phyloP scores from a whole-genome alignment of 2,329 filamentous ascomycete species.

The Colletotrichum theobromicola region DNA sequence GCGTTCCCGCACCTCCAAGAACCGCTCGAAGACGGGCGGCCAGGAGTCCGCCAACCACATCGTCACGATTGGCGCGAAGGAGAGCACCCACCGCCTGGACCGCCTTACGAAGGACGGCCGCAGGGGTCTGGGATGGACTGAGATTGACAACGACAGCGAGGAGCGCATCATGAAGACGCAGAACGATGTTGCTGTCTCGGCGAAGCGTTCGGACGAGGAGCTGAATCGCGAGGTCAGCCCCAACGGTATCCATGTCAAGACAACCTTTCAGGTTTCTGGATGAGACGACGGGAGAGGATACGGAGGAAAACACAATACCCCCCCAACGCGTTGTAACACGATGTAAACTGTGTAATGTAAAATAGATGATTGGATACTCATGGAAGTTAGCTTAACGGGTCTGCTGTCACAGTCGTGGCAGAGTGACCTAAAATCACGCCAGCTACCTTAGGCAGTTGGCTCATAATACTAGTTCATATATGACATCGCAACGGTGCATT shows the following conservation, averaged over 20 bases:
- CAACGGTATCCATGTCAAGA: background rate
- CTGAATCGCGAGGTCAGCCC: background rate
- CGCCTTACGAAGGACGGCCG: conserved; percentile 21
- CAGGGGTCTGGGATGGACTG: conserved; percentile 24
- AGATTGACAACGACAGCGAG: conserved; percentile 25
- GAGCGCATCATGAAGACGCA: conserved; percentile 21
- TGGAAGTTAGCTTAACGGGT: background rate
- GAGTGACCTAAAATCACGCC: background rate
- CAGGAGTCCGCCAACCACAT: conserved; percentile 17
- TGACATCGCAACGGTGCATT: background rate
- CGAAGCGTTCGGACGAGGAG: conserved; percentile 8
- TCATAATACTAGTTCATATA: background rate
- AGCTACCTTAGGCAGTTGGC: background rate
- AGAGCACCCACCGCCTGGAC: conserved; percentile 19
- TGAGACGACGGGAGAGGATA: background rate
- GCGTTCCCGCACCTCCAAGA: conserved; percentile 14
- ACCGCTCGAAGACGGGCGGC: background rate
- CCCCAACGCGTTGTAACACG: background rate
- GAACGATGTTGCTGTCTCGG: background rate
- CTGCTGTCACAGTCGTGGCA: background rate
- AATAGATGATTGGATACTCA: background rate
- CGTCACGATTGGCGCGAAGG: conserved; percentile 24
- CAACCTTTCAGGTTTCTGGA: background rate
- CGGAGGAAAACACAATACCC: background rate
- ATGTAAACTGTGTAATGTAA: background rate